Conservation (phyloP, 257 asterid species). For the Voacanga thouarsii region DNA sequence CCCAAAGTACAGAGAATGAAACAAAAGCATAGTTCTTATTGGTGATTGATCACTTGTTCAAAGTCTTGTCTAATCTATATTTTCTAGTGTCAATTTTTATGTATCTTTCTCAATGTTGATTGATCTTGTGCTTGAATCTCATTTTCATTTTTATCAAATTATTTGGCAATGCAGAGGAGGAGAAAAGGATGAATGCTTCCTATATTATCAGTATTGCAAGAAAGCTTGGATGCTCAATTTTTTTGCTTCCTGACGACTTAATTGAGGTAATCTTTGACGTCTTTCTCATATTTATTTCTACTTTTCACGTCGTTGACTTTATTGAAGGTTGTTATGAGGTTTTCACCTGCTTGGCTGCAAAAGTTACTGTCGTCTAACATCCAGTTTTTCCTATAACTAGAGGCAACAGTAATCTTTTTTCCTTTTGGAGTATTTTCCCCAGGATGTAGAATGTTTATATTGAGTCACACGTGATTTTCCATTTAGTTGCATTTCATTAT, state of each 20-base stretch:
- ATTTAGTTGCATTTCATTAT: not conserved
- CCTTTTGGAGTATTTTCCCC: not conserved
- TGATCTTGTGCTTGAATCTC: not conserved
- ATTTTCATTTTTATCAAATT: not conserved
- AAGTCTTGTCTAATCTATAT: not conserved
- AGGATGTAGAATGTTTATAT: not conserved
- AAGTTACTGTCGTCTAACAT: not conserved
- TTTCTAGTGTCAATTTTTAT: not conserved
- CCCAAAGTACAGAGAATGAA: not conserved
- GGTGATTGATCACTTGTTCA: not conserved
- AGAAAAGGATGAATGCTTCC: slow-evolving; percentile 88
- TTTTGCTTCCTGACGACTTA: slow-evolving; percentile 92
- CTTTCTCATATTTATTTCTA: not conserved
- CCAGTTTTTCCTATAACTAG: not conserved
- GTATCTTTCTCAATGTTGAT: not conserved
- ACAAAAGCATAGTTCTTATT: not conserved
- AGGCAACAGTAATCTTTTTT: slow-evolving; percentile 2
- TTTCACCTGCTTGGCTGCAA: not conserved
- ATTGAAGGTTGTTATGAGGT: not conserved
- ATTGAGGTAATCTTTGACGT: slow-evolving; percentile 50
- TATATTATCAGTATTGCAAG: slow-evolving; percentile 93
- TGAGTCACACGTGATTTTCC: not conserved
- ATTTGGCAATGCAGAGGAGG: slow-evolving; percentile 53
- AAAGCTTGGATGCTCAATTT: slow-evolving; percentile 96
- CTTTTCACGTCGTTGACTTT: not conserved